phyloP scores from a whole-genome alignment of 495 filamentous ascomycete genomes.

The Physcia stellaris region DNA sequence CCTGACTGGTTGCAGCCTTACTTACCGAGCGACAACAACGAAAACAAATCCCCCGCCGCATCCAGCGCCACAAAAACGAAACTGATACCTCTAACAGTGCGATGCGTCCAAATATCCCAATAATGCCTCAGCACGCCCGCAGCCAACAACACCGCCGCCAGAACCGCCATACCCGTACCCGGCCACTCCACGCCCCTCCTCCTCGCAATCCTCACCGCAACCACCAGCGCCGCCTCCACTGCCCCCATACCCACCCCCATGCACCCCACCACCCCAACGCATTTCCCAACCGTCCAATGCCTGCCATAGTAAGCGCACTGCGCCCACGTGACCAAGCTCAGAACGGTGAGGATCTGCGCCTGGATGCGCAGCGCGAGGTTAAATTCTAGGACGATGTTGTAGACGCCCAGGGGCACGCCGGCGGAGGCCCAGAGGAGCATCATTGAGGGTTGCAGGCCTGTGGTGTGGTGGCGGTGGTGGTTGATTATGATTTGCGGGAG shows the following conservation, averaged over 20 bases:
- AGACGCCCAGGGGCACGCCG: conserved; percentile 50
- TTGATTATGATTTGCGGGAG: conserved; percentile 54
- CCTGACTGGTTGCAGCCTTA: no score
- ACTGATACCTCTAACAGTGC: conserved; percentile 49
- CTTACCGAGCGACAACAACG: conserved; percentile 39
- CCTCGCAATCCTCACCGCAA: conserved; percentile 32
- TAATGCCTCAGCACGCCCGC: conserved; percentile 42
- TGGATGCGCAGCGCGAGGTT: conserved; percentile 47
- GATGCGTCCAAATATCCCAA: conserved; percentile 43
- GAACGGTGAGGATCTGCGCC: conserved; percentile 44
- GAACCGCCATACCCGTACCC: conserved; percentile 42
- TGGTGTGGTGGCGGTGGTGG: conserved; percentile 43
- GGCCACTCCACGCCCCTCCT: conserved; percentile 32
- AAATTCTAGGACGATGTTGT: conserved; percentile 47
- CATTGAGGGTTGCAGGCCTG: conserved; percentile 47
- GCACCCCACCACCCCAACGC: conserved; percentile 25
- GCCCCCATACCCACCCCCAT: conserved; percentile 32
- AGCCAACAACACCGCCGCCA: conserved; percentile 42
- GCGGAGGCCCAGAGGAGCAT: conserved; percentile 55
- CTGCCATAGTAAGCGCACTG: conserved; percentile 52
- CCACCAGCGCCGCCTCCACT: conserved; percentile 35
- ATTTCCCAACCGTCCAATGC: conserved; percentile 22
- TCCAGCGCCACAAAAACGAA: conserved; percentile 55
- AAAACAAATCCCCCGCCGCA: conserved; percentile 48
- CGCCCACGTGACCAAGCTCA: conserved; percentile 50